Percentiles rank a stretch among this genome's conserved stretches.
These are phyloP conservation scores for Seiridium cupressi DNA, from an alignment of 2,329 filamentous ascomycete genomes.

Conservation along the genomic window DNA sequence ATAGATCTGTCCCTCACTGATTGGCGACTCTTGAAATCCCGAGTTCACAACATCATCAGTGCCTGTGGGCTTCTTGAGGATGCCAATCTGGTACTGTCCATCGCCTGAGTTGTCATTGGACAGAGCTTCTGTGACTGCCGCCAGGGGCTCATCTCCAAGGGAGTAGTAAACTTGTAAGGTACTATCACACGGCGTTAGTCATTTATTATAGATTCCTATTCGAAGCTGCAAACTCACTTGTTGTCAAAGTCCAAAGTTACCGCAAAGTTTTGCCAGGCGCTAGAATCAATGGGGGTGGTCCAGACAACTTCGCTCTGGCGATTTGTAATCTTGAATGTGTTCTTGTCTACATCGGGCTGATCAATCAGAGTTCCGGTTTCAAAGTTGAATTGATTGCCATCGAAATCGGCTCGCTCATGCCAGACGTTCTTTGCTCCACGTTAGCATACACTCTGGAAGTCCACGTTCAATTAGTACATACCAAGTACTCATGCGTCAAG, in stretches of 20 bases:
- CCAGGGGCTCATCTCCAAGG: constrained; percentile 40
- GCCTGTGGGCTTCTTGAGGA: constrained; percentile 56
- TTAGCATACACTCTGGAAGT: neutral
- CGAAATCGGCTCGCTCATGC: constrained; percentile 25
- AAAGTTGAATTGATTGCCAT: constrained; percentile 33
- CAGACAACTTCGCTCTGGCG: constrained; percentile 36
- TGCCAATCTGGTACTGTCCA: constrained; percentile 55
- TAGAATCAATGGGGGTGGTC: constrained; percentile 39
- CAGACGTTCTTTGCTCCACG: constrained; percentile 27
- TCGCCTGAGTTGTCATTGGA: constrained; percentile 51
- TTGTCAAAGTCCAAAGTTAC: constrained; percentile 52
- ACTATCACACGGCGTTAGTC: constrained; percentile 26
- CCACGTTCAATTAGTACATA: constrained; percentile 4
- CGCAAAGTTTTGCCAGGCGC: constrained; percentile 61
- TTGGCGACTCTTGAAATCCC: constrained; percentile 44
- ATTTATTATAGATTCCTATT: neutral
- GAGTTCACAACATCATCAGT: constrained; percentile 48
- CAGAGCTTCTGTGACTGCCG: constrained; percentile 42
- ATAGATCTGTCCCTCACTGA: constrained; percentile 49
- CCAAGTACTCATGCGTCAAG: constrained; percentile 30
- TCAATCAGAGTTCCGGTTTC: constrained; percentile 31
- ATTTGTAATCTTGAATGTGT: constrained; percentile 41
- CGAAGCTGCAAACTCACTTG: constrained; percentile 40
- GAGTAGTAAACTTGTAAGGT: constrained; percentile 59
- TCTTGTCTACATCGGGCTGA: constrained; percentile 28